Evolutionary conservation across 768 basidiomycete genomes (phyloP).

Genomic region (Rickenella mellea): DNA sequence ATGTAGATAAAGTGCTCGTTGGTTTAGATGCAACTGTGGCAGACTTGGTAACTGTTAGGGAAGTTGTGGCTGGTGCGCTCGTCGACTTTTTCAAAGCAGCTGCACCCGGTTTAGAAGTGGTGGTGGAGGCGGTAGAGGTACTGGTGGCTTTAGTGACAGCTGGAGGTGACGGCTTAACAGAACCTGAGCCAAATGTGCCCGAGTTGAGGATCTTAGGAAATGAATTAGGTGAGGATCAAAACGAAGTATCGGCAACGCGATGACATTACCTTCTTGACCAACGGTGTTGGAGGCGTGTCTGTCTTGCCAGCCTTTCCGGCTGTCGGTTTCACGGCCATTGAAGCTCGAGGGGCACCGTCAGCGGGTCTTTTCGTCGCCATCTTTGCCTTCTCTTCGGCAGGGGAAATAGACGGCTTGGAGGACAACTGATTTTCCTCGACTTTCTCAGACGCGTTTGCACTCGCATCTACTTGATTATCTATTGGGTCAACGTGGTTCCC

Average conservation of each 20-base stretch:
- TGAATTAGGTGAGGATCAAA: slow-evolving; percentile 12
- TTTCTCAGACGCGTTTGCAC: too few species aligned
- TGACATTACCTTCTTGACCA: slow-evolving; percentile 58
- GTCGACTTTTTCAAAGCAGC: slow-evolving; percentile 20
- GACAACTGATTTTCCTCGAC: too few species aligned
- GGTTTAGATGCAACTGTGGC: slow-evolving; percentile 12
- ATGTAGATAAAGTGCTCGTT: slow-evolving; percentile 6
- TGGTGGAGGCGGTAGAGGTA: slow-evolving; percentile 19
- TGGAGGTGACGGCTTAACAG: slow-evolving; percentile 34
- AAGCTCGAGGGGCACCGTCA: too few species aligned
- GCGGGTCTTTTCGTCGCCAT: too few species aligned
- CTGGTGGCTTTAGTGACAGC: slow-evolving; percentile 29
- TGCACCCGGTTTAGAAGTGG: slow-evolving; percentile 7
- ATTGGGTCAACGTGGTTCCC: too few species aligned
- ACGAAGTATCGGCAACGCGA: slow-evolving; percentile 10
- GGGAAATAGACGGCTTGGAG: too few species aligned
- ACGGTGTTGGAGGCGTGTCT: slow-evolving; percentile 36
- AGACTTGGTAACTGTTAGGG: slow-evolving; percentile 26
- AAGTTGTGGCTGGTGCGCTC: slow-evolving; percentile 23
- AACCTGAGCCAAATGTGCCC: slow-evolving; percentile 55
- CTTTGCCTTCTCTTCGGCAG: too few species aligned
- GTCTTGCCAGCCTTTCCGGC: slow-evolving; percentile 19
- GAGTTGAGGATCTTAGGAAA: slow-evolving; percentile 49
- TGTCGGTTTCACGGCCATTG: too few species aligned
- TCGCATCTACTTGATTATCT: too few species aligned